Conservation (phyloP, 2,329 filamentous ascomycete genomes). For the Leptoxyphium fumago region DNA sequence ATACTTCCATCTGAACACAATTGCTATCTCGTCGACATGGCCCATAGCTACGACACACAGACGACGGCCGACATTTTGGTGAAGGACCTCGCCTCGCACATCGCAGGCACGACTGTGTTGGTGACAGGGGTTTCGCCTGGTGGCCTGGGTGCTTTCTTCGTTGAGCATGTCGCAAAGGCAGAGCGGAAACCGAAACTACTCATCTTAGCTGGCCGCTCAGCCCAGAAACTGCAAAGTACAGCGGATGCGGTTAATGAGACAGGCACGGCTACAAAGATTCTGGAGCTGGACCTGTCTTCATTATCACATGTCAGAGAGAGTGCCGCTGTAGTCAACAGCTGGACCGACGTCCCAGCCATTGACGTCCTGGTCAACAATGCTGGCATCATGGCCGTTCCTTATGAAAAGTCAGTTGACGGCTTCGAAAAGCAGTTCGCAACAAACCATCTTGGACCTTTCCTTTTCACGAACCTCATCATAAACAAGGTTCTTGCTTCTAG, state of each 20-base stretch:
- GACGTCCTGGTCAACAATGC: conserved; percentile 48
- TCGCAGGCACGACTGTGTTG: no score
- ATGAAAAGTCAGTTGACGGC: conserved; percentile 30
- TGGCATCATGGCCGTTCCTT: conserved; percentile 26
- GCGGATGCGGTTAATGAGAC: conserved; percentile 25
- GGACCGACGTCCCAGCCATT: conserved; percentile 24
- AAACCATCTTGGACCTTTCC: conserved; percentile 36
- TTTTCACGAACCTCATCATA: conserved; percentile 27
- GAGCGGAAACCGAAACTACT: no score
- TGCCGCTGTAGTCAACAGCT: conserved; percentile 35
- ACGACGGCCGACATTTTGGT: no score
- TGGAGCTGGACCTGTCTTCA: conserved; percentile 29
- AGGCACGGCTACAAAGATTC: conserved; percentile 19
- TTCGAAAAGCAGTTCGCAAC: conserved; percentile 38
- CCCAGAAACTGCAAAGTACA: conserved; percentile 29
- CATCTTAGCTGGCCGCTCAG: conserved; percentile 10
- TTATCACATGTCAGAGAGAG: conserved; percentile 26
- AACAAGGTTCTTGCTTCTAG: no score
- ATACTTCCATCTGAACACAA: no score
- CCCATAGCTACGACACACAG: no score
- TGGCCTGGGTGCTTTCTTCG: no score
- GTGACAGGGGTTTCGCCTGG: no score
- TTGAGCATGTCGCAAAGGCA: no score
- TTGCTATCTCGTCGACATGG: no score
- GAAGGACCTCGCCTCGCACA: no score